Base-by-base conservation (phyloP, 139 green algal genomes). In the Diplosphaera chodatii region DNA sequence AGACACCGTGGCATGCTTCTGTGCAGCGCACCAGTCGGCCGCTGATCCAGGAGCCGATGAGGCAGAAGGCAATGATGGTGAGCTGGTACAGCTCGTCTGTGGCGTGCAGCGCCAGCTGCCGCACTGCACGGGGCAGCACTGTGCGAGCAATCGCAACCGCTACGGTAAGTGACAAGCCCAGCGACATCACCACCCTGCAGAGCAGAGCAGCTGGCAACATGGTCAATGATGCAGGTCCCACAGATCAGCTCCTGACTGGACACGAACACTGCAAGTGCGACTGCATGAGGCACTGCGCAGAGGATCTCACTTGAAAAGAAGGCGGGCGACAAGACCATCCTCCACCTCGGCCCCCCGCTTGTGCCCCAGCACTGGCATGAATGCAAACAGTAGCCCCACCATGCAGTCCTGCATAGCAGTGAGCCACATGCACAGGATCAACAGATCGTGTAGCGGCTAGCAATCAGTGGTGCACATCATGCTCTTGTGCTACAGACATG, bases 321-420 rank as follows among this genome's bases (percentile, higher is more conserved):
- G 15, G 4, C 40, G 40, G 28, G 48, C 30, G 6, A 79, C 74
- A 22, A 72, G 40, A 31, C 71, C 37, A 20, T 71, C 34, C 31
- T 79, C 67, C 1, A 77, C 63, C 75, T 6, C 29, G 55, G 32
- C 66, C 28, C 37, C 48, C 55, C 69, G n/a, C 30, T 41, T 81
- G 20, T 64, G 69, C 18, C 78, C 76, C 34, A 98, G 86, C 21
- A 94, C 77, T 0, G 93, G 93, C 87, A 97, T 92, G 66, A 96
- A 81, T 21, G 94, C 94, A 87, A 98, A 97, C 72, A 98, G 88
- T 15, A 98, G 78, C 22, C 94, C 94, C 25, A 98, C 87, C 32
- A 90, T 82, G 71, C 87, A 95, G 76, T 98, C 94, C 83, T 98
- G 93, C 8, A 76, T 10, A 59, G n/a, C 18, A 40, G 3, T 30